Evolutionary conservation across 2,329 filamentous ascomycete genomes (phyloP), one percentile per base, ranked within the genome.

Genomic region (Cercospora sesami): DNA sequence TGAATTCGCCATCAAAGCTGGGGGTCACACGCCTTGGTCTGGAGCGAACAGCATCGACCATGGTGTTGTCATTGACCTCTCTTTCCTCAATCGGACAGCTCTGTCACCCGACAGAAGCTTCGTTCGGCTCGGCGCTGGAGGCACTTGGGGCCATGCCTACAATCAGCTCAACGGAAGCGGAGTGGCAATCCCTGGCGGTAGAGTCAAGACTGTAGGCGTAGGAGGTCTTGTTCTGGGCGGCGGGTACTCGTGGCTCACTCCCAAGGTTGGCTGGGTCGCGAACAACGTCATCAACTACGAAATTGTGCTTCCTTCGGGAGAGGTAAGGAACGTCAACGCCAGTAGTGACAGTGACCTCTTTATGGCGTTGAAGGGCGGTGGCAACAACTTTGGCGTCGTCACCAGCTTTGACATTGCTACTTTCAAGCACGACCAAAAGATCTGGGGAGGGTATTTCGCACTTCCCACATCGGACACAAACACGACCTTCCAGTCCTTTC

Each of bases 171-270:
- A 83, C 26, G 64, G 60, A 9, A 64, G 42, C 18, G 31, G 64
- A 33, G 45, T 60, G 39, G 60, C 59, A 23, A 33, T 64, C 12
- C 53, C 67, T 30, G 60, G 62, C 7, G 66, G 8, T 72, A 74
- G 64, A 36, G 57, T 57, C 33, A 51, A 65, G 57, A 59, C 26
- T 26, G 57, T 57, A 9, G 83, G 83, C 10, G 81, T 85, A 1
- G 77, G 79, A 3, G 84, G 84, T 1, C 76, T 83, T 28, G 70
- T 81, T 3, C 78, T 84, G 0, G 83, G 83, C n/a, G 75, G 75
- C 26, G 85, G 85, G 5, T 81, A 84, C 28, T 83, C 82, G 0
- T 86, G 79, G 75, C 82, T 84, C 70, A 79, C 80, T 2, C 78
- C 79, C 0, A 75, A 75, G 0, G 74, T 80, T 69, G 86, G 86